A percentile compares a stretch with the other conserved stretches of the same genome.
Evolutionary conservation across 2,329 filamentous ascomycete genomes (phyloP).

Genomic region (Lasiodiplodia hormozganensis): DNA sequence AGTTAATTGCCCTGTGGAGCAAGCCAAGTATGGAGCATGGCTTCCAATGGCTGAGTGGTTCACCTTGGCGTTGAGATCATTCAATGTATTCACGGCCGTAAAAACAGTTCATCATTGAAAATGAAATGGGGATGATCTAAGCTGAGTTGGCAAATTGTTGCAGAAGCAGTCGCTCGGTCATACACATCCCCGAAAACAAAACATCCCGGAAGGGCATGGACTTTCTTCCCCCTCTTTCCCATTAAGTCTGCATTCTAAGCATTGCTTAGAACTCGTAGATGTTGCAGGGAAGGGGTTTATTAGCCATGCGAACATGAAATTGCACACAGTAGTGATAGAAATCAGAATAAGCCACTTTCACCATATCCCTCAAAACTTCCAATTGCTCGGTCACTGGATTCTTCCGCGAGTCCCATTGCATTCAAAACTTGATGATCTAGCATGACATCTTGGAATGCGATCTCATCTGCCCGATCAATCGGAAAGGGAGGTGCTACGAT

Average conservation of each 20-base stretch:
- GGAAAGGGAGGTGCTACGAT: too few species aligned
- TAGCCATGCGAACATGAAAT: not conserved
- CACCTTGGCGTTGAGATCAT: not conserved
- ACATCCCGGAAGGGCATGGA: not conserved
- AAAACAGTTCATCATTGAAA: not conserved
- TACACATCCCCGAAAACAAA: not conserved
- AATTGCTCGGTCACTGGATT: too few species aligned
- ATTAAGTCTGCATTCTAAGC: not conserved
- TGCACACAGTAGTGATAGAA: not conserved
- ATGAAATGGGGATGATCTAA: not conserved
- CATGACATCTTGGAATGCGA: too few species aligned
- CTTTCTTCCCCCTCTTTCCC: not conserved
- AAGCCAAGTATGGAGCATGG: not conserved
- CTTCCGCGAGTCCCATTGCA: too few species aligned
- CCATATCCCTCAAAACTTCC: not conserved
- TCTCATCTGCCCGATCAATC: too few species aligned
- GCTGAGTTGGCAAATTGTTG: not conserved
- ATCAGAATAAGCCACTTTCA: not conserved
- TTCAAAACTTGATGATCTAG: too few species aligned
- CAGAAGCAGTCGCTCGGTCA: not conserved
- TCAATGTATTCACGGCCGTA: not conserved
- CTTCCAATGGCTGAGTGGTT: not conserved
- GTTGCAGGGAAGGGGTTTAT: not conserved
- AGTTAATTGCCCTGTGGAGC: not conserved
- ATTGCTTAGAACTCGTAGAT: not conserved